Conservation (phyloP, 1,139 yeast species). For the Nakaseomyces sp. region DNA sequence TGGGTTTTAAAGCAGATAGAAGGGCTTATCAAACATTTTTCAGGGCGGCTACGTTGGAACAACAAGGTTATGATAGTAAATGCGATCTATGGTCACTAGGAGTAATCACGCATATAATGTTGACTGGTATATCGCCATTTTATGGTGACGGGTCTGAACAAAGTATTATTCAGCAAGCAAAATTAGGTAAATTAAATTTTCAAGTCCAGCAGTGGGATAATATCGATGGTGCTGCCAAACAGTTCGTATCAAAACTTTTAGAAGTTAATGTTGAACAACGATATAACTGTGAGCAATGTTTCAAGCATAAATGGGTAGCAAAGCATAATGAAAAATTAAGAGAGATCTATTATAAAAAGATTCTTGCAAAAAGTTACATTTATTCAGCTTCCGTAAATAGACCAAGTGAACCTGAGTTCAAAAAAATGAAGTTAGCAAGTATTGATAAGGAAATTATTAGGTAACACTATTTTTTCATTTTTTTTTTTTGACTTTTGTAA, state of each 20-base stretch:
- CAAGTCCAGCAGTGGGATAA: conserved; percentile 35
- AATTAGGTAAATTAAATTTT: conserved; percentile 37
- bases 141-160: conserved; percentile 38
- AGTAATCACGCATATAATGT: conserved; percentile 45
- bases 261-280: conserved; percentile 36
- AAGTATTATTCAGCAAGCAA: conserved; percentile 35
- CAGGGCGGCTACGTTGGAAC: conserved; percentile 25
- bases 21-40: conserved; percentile 22
- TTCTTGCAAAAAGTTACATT: background rate
- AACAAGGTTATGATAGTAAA: conserved; percentile 41
- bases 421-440: background rate
- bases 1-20: conserved; percentile 36
- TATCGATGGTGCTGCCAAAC: conserved; percentile 37
- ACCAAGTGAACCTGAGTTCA: background rate
- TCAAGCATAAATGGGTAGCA: conserved; percentile 42
- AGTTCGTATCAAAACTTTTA: conserved; percentile 38
- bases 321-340: conserved; percentile 30
- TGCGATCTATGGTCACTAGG: conserved; percentile 69
- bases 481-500: background rate
- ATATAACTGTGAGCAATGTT: conserved; percentile 33
- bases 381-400: background rate
- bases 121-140: conserved; percentile 56
- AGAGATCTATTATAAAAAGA: conserved; percentile 26
- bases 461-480: background rate
- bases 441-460: background rate